Base-by-base conservation (phyloP, 345 rosid genomes). In the Rubroshorea leprosula region DNA sequence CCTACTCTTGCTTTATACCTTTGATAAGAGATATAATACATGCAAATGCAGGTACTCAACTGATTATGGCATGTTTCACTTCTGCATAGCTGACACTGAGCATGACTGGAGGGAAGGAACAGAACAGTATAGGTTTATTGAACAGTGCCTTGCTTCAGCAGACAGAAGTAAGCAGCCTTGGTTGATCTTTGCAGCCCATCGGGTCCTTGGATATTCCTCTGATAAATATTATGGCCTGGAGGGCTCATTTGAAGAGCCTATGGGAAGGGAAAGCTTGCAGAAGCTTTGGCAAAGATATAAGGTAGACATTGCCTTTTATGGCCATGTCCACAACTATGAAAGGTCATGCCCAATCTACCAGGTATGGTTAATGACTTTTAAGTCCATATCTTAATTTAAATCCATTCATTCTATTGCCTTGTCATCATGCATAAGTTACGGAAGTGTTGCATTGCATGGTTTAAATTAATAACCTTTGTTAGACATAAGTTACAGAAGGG, bases 31-130 rank as follows among this genome's bases (percentile, higher is more conserved):
- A 6, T 35, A 35, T 13, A 35, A 35, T 35, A 35, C 12, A 23
- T 39, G 41, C 31, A 52, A 63, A 46, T 44, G 68, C 80, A 85
- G 91, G 91, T 85, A 85, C 64, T 57, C 72, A 24, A 76, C 87
- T 17, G 83, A 85, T 74, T 85, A 76, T 41, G 91, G 91, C 58
- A 75, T 85, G 79, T 85, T 85, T 63, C 85, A 48, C 70, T 85
- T 85, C 79, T 85, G 91, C 51, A 72, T 85, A 77, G 91, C 84
- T 0, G 91, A 85, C 61, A 68, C 66, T 19, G 91, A 85, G 69
- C 91, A 85, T 35, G 91, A 85, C 63, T 85, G 91, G 91, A 76
- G 87, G 54, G 83, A 82, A 57, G 91, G 87, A 55, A 62, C 87
- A 0, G 84, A 85, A 55, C 91, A 85, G 48, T 63, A 80, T 41